Evolutionary conservation across 352 stramenopile genomes (phyloP), one percentile per base, ranked within the genome.

Genomic region (Phytopythium sindhum): DNA sequence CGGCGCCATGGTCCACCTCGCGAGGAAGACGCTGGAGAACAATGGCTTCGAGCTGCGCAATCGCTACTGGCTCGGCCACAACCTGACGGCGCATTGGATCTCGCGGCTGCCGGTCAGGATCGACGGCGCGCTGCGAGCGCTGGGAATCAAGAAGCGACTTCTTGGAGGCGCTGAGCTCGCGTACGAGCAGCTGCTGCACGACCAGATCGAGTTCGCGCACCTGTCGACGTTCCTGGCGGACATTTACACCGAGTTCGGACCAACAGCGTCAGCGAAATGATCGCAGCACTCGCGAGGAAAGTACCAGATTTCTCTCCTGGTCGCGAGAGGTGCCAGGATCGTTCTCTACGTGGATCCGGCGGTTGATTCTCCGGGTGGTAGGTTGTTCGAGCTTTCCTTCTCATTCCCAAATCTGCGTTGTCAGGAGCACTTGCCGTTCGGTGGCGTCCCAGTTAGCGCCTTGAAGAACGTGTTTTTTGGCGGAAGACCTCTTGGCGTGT

Each of bases 21-120:
- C 45, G 26, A 21, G 45, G 2, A 52, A 52, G 21, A 52, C 45
- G 21, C 45, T 19, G 14, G 26, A 19, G 2, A 52, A 52, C 21
- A n/a, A 52, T 26, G 45, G 45, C 45, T 52, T 52, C 45, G 45
- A 52, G 45, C 21, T 52, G 45, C 45, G 45, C 21, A 52, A 19
- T 24, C 45, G 45, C 11, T 52, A 52, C 21, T 52, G 45, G 45
- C 24, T 52, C 21, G 45, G 45, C 10, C 45, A 52, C 21, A 19
- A 52, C 21, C 45, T 52, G 9, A 52, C 45, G 45, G 45, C 45
- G 14, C 21, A 24, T 8, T 52, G 45, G 45, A 26, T 52, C 11
- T 19, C 45, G 26, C 19, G 45, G 12, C n/a, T 52, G 9, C 45
- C 45, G 12, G 9, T 52, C 15, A 52, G 26, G 45, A 26, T 52